Conservation (phyloP, 2,329 filamentous ascomycete genomes). For the Hypoxylon sp. region DNA sequence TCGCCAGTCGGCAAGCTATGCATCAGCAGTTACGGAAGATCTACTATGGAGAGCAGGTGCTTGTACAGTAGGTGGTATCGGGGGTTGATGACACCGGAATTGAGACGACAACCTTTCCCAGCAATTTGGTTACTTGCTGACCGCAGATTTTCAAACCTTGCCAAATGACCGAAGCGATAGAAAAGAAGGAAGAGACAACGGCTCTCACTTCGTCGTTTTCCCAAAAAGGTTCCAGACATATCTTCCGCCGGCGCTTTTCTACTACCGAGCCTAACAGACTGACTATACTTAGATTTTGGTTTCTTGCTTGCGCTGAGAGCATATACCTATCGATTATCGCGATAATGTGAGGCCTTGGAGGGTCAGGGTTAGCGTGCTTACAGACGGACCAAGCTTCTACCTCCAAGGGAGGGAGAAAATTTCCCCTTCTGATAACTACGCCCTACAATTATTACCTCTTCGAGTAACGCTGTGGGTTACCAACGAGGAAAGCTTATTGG, state of each 20-base stretch:
- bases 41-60: constrained; percentile 12
- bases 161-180: not conserved
- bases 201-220: not conserved
- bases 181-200: constrained; percentile 6
- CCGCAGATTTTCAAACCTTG: constrained; percentile 25
- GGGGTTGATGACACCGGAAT: constrained; percentile 13
- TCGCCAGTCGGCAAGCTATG: constrained; percentile 23
- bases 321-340: constrained; percentile 15
- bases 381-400: constrained; percentile 19
- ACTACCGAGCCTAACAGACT: constrained; percentile 17
- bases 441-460: not conserved
- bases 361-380: constrained; percentile 17
- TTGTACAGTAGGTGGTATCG: not conserved
- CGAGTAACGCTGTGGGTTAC: not conserved
- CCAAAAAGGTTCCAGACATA: no score
- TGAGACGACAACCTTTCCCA: constrained; percentile 11
- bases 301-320: constrained; percentile 6
- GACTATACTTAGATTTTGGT: constrained; percentile 13
- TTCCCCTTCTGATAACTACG: not conserved
- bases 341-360: constrained; percentile 11
- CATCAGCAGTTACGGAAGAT: constrained; percentile 3
- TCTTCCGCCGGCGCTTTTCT: constrained; percentile 14
- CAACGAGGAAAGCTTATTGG: constrained; percentile 3
- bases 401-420: constrained; percentile 9
- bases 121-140: constrained; percentile 23